Base-by-base conservation (phyloP, 2,329 filamentous ascomycete genomes). In the Paracorniculantispora psalliotae region DNA sequence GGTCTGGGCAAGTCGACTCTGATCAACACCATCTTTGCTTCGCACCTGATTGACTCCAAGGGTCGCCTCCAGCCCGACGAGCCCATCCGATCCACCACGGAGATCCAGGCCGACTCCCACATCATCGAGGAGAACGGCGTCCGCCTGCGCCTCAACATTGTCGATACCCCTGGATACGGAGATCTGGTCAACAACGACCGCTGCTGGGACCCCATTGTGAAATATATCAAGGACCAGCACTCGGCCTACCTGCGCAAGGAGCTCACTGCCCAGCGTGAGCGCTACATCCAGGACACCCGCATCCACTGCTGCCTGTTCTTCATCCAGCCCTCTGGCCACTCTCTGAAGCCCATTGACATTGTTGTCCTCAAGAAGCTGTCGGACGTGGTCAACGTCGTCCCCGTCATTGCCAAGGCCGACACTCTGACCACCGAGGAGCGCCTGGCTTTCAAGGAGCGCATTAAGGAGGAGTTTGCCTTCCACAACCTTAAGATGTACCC, bases 221-320 rank as follows among this genome's bases (percentile, higher is more conserved):
- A 99, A 83, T 99, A 99, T 80, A 99, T 99, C 85, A 99, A 99
- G 85, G 94, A 99, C 79, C 94, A 99, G 82, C 94, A 99, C 83
- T 97, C 92, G 56, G 93, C 94, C 70, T 99, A 97, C 81, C 87
- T 99, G 68, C 91, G 94, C 78, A 99, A 99, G 85, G 94, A 99
- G 79, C 91, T 99, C 72, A 97, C 94, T 59, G 94, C 94, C 67
- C 94, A 99, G 83, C 91, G 94, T 79, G 94, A 99, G 80, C 89
- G 94, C 71, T 99, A 99, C 78, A 97, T 99, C 67, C 93, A 96
- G 81, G 94, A 99, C 78, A 99, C 94, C 67, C 90, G 94, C 72
- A 97, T 99, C 72, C 94, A 99, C 83, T 97, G 92, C 87, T 99
- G 94, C 78, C 81, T 99, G 70, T 99, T 99, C 85, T 99, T 99